Conservation (phyloP, 768 basidiomycete species). For the Dacryopinax primogenitus region DNA sequence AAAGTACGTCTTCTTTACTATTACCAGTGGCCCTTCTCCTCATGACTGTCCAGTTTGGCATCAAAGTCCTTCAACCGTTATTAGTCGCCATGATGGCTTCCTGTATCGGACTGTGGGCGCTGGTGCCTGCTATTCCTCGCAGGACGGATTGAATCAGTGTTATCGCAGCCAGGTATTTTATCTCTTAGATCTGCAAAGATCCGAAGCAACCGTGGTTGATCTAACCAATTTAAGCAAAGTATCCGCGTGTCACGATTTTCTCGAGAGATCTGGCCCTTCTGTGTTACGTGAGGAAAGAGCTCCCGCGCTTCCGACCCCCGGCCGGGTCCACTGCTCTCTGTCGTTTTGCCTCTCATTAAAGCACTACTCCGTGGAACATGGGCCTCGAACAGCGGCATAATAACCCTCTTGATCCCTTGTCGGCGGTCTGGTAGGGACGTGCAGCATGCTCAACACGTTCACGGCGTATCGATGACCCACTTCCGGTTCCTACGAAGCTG, state of each 20-base stretch:
- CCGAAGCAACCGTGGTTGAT: not conserved
- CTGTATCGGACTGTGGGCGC: not conserved
- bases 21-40: not conserved
- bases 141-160: not conserved
- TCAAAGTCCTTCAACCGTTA: not conserved
- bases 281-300: not conserved
- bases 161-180: not conserved
- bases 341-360: not conserved
- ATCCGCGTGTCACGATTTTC: not conserved
- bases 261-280: not conserved
- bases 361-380: not conserved
- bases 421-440: no score
- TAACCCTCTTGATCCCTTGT: no score
- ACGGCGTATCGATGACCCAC: not conserved
- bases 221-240: not conserved
- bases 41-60: not conserved
- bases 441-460: not conserved
- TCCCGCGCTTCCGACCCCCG: not conserved
- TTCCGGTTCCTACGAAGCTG: not conserved
- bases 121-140: not conserved
- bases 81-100: slow-evolving; percentile 1
- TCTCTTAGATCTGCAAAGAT: not conserved
- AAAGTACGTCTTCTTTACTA: not conserved
- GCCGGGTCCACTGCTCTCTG: not conserved
- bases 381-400: not conserved